Percentiles rank a stretch among this genome's conserved stretches.
These are phyloP conservation scores for Suillus subalutaceus DNA, from an alignment of 768 basidiomycete genomes.

Conservation along the genomic window DNA sequence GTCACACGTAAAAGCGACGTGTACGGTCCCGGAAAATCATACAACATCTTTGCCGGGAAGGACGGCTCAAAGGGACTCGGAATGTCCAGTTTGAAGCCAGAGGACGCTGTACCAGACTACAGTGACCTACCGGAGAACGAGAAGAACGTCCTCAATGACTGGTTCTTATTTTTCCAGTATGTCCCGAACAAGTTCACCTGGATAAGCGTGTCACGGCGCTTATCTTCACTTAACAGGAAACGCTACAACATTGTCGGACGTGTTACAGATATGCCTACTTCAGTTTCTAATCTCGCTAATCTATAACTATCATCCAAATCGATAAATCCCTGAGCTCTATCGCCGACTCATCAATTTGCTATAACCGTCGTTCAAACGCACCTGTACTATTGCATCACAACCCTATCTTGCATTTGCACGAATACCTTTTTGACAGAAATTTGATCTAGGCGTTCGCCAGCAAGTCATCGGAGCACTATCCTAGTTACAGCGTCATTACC, in stretches of 20 bases:
- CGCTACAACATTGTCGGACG: slow-evolving; percentile 87
- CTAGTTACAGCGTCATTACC: background rate
- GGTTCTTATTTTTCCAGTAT: slow-evolving; percentile 86
- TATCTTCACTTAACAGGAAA: slow-evolving; percentile 49
- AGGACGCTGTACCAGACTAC: slow-evolving; percentile 90
- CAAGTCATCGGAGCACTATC: background rate
- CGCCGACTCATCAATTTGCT: background rate
- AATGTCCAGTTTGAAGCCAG: slow-evolving; percentile 81
- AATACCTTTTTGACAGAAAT: background rate
- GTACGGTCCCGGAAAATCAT: slow-evolving; percentile 82
- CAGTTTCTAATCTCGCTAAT: slow-evolving; percentile 26
- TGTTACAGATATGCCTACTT: slow-evolving; percentile 57
- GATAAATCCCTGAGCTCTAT: background rate
- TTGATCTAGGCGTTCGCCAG: slow-evolving; percentile 1
- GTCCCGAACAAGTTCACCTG: slow-evolving; percentile 33
- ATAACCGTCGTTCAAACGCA: slow-evolving; percentile 2
- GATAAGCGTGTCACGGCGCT: background rate
- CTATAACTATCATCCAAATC: slow-evolving; percentile 3
- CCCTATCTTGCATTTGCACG: background rate
- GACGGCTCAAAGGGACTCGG: slow-evolving; percentile 91
- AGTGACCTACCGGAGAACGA: slow-evolving; percentile 73
- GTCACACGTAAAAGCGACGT: slow-evolving; percentile 84
- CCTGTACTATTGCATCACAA: slow-evolving; percentile 1
- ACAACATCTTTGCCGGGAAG: slow-evolving; percentile 90
- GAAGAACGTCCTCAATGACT: slow-evolving; percentile 81